Percentiles rank a stretch among this genome's conserved stretches.
phyloP scores from a whole-genome alignment of 2,329 filamentous ascomycete species.

The Pyricularia sp. region DNA sequence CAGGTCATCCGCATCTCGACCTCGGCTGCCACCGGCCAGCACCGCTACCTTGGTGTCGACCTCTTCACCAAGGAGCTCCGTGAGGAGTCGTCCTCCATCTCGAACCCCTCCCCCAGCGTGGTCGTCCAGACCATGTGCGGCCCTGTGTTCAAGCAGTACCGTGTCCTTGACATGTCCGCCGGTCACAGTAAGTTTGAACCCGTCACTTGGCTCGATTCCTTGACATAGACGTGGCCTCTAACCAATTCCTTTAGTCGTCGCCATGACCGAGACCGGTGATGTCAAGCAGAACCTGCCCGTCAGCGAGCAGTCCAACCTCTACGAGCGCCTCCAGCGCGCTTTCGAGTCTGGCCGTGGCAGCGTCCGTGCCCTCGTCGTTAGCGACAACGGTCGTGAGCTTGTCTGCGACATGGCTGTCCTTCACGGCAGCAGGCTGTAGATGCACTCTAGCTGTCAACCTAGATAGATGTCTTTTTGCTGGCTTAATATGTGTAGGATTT shows the following conservation, averaged over 20 bases:
- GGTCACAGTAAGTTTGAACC: conserved; percentile 32
- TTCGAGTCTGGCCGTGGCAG: conserved; percentile 89
- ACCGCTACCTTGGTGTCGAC: conserved; percentile 98
- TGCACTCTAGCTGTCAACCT: not conserved
- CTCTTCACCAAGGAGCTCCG: conserved; percentile 99
- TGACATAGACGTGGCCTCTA: not conserved
- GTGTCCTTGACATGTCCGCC: conserved; percentile 91
- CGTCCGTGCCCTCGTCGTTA: conserved; percentile 91
- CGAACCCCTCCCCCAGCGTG: conserved; percentile 90
- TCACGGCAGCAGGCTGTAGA: conserved; percentile 53
- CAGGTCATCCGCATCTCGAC: conserved; percentile 99
- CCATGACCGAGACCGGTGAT: conserved; percentile 98
- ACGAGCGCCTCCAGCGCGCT: conserved; percentile 63
- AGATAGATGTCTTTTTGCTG: not conserved
- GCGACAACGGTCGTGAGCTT: conserved; percentile 83
- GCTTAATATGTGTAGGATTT: not conserved
- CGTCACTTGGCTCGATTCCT: conserved; percentile 14
- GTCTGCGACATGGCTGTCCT: conserved; percentile 99
- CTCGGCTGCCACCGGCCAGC: conserved; percentile 94
- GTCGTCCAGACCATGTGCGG: conserved; percentile 99
- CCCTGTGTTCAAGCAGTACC: conserved; percentile 99
- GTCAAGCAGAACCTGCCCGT: conserved; percentile 93
- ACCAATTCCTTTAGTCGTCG: conserved; percentile 44
- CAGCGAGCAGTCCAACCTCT: conserved; percentile 88
- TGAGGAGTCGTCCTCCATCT: conserved; percentile 96